Evolutionary conservation across 176 grass and related monocot genomes (phyloP).

Genomic region (Oryza longistaminata): DNA sequence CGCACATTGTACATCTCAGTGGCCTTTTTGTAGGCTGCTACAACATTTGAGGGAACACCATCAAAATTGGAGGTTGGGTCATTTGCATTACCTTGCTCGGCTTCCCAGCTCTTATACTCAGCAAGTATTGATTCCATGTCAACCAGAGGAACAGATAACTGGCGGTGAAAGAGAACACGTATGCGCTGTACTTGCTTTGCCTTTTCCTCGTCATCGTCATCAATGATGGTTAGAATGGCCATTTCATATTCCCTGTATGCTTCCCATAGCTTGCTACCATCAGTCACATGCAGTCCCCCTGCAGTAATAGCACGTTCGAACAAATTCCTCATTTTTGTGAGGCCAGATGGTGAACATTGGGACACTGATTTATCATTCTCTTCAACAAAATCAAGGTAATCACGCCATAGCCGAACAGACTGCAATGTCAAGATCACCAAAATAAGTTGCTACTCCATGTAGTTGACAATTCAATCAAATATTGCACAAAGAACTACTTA

Average conservation of each 20-base stretch:
- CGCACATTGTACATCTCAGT: constrained; percentile 74
- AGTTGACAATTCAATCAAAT: background rate
- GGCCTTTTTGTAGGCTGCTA: constrained; percentile 70
- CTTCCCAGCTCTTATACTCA: constrained; percentile 91
- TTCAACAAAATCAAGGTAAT: constrained; percentile 88
- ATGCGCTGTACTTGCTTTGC: constrained; percentile 72
- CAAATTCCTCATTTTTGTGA: constrained; percentile 86
- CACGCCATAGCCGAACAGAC: constrained; percentile 77
- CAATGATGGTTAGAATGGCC: constrained; percentile 70
- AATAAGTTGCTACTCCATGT: constrained; percentile 18
- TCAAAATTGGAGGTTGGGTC: constrained; percentile 59
- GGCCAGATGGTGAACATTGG: constrained; percentile 63
- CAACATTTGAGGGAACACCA: constrained; percentile 71
- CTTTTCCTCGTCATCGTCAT: constrained; percentile 66
- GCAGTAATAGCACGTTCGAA: constrained; percentile 84
- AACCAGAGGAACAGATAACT: constrained; percentile 84
- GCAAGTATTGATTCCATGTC: constrained; percentile 63
- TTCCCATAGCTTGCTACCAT: constrained; percentile 87
- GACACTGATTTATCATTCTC: constrained; percentile 71
- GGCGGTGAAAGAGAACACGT: constrained; percentile 74
- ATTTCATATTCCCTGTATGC: constrained; percentile 93
- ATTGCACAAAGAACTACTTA: constrained; percentile 5
- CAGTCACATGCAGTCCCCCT: constrained; percentile 67
- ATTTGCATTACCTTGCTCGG: constrained; percentile 80
- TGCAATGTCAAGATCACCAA: constrained; percentile 46